Conservation (phyloP, 148 eudicot genomes). For the Cornus controversa region DNA sequence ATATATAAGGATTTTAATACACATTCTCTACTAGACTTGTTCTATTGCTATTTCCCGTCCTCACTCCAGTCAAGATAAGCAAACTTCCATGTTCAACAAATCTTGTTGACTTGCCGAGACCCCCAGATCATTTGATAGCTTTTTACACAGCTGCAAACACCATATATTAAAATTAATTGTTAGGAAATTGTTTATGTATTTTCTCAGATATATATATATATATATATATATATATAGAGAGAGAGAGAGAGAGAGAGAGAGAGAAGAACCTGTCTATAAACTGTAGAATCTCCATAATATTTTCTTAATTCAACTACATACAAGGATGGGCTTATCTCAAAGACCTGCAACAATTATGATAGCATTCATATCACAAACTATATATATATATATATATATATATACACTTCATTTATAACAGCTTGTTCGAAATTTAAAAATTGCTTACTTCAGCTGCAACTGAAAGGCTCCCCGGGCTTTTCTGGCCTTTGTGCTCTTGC, state of each 20-base stretch:
- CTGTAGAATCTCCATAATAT: conserved; percentile 62
- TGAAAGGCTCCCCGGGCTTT: conserved; percentile 56
- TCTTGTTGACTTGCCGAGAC: conserved; percentile 53
- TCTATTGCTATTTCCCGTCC: conserved; percentile 8
- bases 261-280: conserved; percentile 73
- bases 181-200: neutral
- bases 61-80: neutral
- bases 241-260: conserved; percentile 8
- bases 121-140: conserved; percentile 62
- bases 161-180: neutral
- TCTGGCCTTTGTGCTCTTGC: conserved; percentile 58
- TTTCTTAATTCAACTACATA: conserved; percentile 87
- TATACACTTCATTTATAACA: neutral
- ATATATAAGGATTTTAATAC: neutral
- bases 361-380: neutral
- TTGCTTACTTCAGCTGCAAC: conserved; percentile 82
- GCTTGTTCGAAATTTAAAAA: neutral
- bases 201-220: neutral
- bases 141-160: conserved; percentile 67
- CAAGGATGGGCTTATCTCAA: conserved; percentile 75
- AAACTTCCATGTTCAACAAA: conserved; percentile 29
- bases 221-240: too few relatives aligned
- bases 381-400: neutral
- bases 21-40: neutral
- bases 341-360: conserved; percentile 52